phyloP scores from a whole-genome alignment of 2,329 filamentous ascomycete species.

The Xylariomycetidae sp. region DNA sequence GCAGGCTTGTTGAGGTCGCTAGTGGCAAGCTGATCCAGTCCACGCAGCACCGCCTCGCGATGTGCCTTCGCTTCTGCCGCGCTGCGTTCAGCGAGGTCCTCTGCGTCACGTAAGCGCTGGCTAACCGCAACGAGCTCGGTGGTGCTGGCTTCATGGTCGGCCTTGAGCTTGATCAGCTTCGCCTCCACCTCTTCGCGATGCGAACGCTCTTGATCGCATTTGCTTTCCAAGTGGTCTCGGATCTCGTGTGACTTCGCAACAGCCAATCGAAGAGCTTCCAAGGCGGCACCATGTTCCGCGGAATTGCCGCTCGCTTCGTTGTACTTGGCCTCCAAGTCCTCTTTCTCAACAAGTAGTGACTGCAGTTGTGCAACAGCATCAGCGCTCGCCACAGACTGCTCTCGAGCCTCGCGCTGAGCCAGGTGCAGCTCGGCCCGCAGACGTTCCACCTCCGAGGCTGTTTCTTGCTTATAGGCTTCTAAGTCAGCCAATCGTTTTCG shows the following conservation, averaged over 20 bases:
- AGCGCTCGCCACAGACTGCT: conserved; percentile 70
- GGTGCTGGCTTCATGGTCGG: conserved; percentile 75
- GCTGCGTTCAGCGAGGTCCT: conserved; percentile 82
- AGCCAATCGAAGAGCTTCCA: conserved; percentile 71
- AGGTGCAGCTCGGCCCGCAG: conserved; percentile 81
- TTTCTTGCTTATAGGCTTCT: conserved; percentile 76
- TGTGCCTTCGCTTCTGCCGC: conserved; percentile 83
- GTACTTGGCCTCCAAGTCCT: conserved; percentile 64
- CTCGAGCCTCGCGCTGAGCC: conserved; percentile 68
- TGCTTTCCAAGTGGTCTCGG: conserved; percentile 67
- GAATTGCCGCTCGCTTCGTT: conserved; percentile 61
- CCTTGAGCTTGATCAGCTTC: conserved; percentile 69
- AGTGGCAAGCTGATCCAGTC: conserved; percentile 70
- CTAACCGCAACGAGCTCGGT: conserved; percentile 70
- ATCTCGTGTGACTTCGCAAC: conserved; percentile 75
- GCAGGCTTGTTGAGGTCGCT: conserved; percentile 43
- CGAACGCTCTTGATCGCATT: conserved; percentile 76
- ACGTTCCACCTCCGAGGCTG: conserved; percentile 76
- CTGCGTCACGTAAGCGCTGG: conserved; percentile 73
- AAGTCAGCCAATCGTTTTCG: conserved; percentile 79
- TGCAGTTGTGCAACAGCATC: conserved; percentile 71
- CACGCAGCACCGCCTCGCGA: conserved; percentile 72
- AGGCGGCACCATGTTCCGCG: conserved; percentile 63
- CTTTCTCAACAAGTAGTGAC: conserved; percentile 79
- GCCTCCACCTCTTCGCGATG: conserved; percentile 68